A percentile compares a stretch with the other conserved stretches of the same genome.
Evolutionary conservation across 371 early-diverging fungal genomes (phyloP).

Genomic region (Rhizopus arrhizus): DNA sequence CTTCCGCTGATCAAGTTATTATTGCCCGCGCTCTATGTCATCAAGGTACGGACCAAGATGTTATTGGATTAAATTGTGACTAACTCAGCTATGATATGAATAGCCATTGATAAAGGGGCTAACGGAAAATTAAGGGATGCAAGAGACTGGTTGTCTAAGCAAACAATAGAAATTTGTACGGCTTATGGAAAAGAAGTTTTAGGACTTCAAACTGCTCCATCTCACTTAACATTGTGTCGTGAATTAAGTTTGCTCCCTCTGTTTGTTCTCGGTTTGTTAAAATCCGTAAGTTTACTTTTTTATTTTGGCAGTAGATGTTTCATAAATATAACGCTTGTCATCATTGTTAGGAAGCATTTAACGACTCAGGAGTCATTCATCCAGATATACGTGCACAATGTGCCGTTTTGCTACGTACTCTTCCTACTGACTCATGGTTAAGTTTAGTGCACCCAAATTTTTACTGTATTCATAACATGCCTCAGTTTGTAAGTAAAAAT

Average conservation of each 20-base stretch:
- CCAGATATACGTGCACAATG: slow-evolving; percentile 62
- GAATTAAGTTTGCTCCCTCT: slow-evolving; percentile 71
- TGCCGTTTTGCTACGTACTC: slow-evolving; percentile 60
- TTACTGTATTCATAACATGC: slow-evolving; percentile 73
- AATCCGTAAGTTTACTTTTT: slow-evolving; percentile 38
- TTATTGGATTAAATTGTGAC: background rate
- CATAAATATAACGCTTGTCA: background rate
- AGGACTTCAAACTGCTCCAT: slow-evolving; percentile 45
- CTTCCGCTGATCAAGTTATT: slow-evolving; percentile 70
- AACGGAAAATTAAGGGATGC: slow-evolving; percentile 74
- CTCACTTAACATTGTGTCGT: slow-evolving; percentile 65
- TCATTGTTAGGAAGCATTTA: slow-evolving; percentile 36
- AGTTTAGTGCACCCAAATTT: slow-evolving; percentile 60
- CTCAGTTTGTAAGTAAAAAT: slow-evolving; percentile 42
- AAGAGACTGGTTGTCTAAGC: slow-evolving; percentile 68
- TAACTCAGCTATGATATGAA: background rate
- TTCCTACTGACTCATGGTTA: slow-evolving; percentile 59
- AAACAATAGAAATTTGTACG: slow-evolving; percentile 61
- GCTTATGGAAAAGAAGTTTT: slow-evolving; percentile 61
- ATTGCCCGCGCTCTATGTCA: slow-evolving; percentile 64
- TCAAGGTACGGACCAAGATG: slow-evolving; percentile 55
- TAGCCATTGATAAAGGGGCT: slow-evolving; percentile 63
- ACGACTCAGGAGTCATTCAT: slow-evolving; percentile 42
- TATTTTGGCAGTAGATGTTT: background rate
- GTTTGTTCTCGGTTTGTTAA: slow-evolving; percentile 65